Evolutionary conservation across 2,329 filamentous ascomycete genomes (phyloP).

Genomic region (Clarireedia paspali): DNA sequence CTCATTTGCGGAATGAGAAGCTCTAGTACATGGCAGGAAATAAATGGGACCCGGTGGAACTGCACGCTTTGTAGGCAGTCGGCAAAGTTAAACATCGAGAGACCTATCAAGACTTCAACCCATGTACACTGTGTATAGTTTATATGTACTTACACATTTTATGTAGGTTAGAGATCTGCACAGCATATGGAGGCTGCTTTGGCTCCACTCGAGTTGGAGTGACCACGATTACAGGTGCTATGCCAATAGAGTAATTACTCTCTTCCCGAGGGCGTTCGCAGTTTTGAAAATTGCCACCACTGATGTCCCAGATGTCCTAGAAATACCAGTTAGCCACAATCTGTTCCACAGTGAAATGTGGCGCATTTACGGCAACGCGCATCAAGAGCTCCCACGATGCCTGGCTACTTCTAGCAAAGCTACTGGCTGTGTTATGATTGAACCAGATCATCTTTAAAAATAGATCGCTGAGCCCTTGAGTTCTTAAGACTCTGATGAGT

Average conservation of each 20-base stretch:
- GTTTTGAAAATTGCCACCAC: not conserved
- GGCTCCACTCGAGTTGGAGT: not conserved
- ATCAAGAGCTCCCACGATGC: constrained; percentile 2
- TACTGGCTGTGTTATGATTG: not conserved
- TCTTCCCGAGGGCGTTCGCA: constrained; percentile 5
- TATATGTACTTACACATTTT: constrained; percentile 15
- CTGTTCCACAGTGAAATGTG: not conserved
- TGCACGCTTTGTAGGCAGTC: constrained; percentile 21
- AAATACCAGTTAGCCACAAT: not conserved
- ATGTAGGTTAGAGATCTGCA: constrained; percentile 15
- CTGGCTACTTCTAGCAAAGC: not conserved
- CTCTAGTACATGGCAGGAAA: constrained; percentile 17
- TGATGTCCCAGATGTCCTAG: constrained; percentile 6
- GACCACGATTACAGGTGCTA: not conserved
- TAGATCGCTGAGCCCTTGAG: not conserved
- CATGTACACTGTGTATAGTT: not conserved
- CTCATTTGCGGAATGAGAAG: constrained; percentile 23
- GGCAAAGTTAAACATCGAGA: constrained; percentile 16
- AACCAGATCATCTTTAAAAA: not conserved
- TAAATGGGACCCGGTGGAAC: constrained; percentile 23
- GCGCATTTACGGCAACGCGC: not conserved
- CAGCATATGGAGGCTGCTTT: constrained; percentile 3
- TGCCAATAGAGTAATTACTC: not conserved
- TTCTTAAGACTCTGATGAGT: not conserved
- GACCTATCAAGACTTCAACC: constrained; percentile 4